Percentiles rank a stretch among this genome's conserved stretches.
Evolutionary conservation across 441 rosid genomes (phyloP).

Genomic region (Gossypium schwendimanii): DNA sequence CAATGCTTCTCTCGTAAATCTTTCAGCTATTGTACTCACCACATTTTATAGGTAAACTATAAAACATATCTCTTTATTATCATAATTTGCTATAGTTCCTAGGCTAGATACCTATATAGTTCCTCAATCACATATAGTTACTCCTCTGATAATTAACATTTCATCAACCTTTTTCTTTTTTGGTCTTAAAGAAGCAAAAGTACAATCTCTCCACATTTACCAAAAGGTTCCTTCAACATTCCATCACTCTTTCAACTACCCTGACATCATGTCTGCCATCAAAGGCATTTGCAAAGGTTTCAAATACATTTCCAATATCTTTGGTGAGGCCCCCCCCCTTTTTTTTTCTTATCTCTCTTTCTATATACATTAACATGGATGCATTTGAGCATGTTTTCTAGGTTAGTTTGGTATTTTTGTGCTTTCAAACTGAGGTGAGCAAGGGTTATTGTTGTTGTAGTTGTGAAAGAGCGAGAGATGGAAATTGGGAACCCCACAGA

Average conservation of each 20-base stretch:
- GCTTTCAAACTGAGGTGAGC: slow-evolving; percentile 8
- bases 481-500: slow-evolving; percentile 65
- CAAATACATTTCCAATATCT: slow-evolving; percentile 75
- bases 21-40: background rate
- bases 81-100: background rate
- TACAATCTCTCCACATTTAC: slow-evolving; percentile 8
- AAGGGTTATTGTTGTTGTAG: slow-evolving; percentile 16
- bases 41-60: slow-evolving; percentile 6
- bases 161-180: slow-evolving; percentile 12
- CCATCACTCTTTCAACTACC: background rate
- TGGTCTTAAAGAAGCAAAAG: slow-evolving; percentile 8
- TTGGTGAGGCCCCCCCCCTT: slow-evolving; percentile 45
- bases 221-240: slow-evolving; percentile 4
- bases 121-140: slow-evolving; percentile 28
- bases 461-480: slow-evolving; percentile 51
- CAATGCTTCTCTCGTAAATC: slow-evolving; percentile 19
- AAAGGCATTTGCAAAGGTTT: slow-evolving; percentile 84
- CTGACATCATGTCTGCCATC: slow-evolving; percentile 52
- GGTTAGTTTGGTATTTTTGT: background rate
- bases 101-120: slow-evolving; percentile 26
- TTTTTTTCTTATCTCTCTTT: background rate
- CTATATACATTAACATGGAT: background rate
- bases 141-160: slow-evolving; percentile 13
- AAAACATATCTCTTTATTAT: background rate
- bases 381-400: slow-evolving; percentile 1